Conservation (phyloP, 78 protist genomes). For the Polysphondylium violaceum region DNA sequence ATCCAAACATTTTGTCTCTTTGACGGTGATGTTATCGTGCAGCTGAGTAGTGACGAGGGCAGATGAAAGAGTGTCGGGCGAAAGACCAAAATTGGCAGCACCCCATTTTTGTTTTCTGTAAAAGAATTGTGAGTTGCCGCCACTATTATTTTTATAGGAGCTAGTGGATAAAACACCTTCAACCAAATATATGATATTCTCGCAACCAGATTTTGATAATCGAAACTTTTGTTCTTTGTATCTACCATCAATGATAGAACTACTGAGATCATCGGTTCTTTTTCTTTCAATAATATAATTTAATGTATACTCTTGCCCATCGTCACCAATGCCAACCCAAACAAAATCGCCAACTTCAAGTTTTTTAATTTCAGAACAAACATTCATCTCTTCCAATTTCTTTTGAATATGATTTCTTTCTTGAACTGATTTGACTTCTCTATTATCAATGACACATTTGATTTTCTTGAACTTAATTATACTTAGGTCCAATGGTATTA, state of each 20-base stretch:
- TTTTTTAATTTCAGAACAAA: constrained; percentile 20
- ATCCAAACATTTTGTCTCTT: constrained; percentile 20
- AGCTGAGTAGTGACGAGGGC: constrained; percentile 40
- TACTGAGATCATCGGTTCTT: constrained; percentile 55
- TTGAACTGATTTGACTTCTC: constrained; percentile 58
- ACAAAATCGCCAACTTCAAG: constrained; percentile 74
- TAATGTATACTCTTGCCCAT: constrained; percentile 27
- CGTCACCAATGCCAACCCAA: constrained; percentile 50
- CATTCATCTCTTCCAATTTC: constrained; percentile 1
- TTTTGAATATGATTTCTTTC: constrained; percentile 57
- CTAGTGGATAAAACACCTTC: constrained; percentile 43
- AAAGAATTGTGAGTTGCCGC: background rate
- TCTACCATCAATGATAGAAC: constrained; percentile 77
- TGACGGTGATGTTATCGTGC: background rate
- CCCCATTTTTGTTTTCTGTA: constrained; percentile 33
- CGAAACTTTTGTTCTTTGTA: constrained; percentile 79
- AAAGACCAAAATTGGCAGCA: constrained; percentile 33
- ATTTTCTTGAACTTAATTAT: constrained; percentile 6
- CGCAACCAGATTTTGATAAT: constrained; percentile 47
- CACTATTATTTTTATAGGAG: too few species aligned
- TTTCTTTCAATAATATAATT: constrained; percentile 77
- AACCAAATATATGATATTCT: constrained; percentile 40
- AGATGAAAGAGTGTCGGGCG: constrained; percentile 24
- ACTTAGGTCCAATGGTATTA: background rate
- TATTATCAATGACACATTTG: constrained; percentile 65